A percentile compares a stretch with the other conserved stretches of the same genome.
Evolutionary conservation across 208 protist genomes (phyloP).

Genomic region (Phytomonas francai): DNA sequence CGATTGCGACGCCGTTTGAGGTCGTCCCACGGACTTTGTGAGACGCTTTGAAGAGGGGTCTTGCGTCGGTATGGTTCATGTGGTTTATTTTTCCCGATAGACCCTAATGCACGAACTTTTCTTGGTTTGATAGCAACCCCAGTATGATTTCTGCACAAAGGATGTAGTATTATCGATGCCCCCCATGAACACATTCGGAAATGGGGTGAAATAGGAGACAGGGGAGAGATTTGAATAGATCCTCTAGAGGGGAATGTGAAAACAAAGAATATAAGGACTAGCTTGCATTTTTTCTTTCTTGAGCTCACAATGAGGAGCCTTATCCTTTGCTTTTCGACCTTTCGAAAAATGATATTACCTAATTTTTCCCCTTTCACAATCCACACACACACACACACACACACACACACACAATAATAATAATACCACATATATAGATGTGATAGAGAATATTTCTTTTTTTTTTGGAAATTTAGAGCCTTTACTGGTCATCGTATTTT

Average conservation of each 20-base stretch:
- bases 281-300: background rate
- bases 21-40: too few species aligned
- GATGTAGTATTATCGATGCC: background rate
- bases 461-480: background rate
- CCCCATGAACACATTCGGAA: background rate
- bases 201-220: background rate
- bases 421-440: background rate
- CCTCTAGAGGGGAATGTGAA: background rate
- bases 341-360: background rate
- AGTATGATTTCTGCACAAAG: background rate
- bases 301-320: background rate
- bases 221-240: background rate
- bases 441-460: background rate
- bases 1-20: constrained; percentile 37
- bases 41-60: background rate
- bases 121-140: background rate
- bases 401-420: too few species aligned
- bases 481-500: background rate
- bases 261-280: background rate
- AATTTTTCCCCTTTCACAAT: background rate
- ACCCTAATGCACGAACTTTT: background rate
- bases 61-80: constrained; percentile 3
- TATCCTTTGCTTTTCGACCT: background rate
- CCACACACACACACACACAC: background rate
- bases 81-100: constrained; percentile 5